A percentile compares a stretch with the other conserved stretches of the same genome.
phyloP scores from a whole-genome alignment of 2,329 filamentous ascomycete genomes.

The Fusarium nisikadoi region DNA sequence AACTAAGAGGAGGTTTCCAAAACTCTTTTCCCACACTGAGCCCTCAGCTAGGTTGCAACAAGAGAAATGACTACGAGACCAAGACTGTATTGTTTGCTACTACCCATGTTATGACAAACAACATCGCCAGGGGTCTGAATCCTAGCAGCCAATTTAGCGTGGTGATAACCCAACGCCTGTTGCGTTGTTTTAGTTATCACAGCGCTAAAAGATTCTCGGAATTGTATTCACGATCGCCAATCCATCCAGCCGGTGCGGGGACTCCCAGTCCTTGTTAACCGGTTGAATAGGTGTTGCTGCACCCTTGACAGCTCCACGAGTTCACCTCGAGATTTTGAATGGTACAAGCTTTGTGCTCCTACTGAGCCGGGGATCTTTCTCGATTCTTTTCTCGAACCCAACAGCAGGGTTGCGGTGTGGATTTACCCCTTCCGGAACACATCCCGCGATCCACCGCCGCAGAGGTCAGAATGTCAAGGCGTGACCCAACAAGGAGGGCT shows the following conservation, averaged over 20 bases:
- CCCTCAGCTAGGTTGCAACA: background rate
- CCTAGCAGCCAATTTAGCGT: constrained; percentile 38
- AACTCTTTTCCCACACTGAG: background rate
- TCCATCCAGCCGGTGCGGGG: constrained; percentile 40
- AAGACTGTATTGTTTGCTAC: constrained; percentile 2
- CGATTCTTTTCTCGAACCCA: constrained; percentile 29
- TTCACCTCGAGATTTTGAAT: constrained; percentile 15
- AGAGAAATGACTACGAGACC: background rate
- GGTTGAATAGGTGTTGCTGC: constrained; percentile 17
- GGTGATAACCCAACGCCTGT: constrained; percentile 38
- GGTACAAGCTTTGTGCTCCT: constrained; percentile 25
- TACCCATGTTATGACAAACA: constrained; percentile 15
- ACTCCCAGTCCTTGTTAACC: constrained; percentile 18
- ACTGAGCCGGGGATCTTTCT: constrained; percentile 28
- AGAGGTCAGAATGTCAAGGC: constrained; percentile 5
- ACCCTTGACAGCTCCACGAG: constrained; percentile 27
- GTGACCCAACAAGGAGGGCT: constrained; percentile 10
- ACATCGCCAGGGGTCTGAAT: constrained; percentile 17
- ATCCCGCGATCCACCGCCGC: constrained; percentile 17
- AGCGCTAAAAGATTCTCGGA: constrained; percentile 46
- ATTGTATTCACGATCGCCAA: constrained; percentile 38
- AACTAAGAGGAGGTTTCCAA: background rate
- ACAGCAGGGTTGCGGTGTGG: constrained; percentile 16
- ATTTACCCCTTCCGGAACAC: constrained; percentile 17
- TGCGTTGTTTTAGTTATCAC: constrained; percentile 43